Evolutionary conservation across 768 basidiomycete species (phyloP).

Genomic region (Kwoniella sp.): DNA sequence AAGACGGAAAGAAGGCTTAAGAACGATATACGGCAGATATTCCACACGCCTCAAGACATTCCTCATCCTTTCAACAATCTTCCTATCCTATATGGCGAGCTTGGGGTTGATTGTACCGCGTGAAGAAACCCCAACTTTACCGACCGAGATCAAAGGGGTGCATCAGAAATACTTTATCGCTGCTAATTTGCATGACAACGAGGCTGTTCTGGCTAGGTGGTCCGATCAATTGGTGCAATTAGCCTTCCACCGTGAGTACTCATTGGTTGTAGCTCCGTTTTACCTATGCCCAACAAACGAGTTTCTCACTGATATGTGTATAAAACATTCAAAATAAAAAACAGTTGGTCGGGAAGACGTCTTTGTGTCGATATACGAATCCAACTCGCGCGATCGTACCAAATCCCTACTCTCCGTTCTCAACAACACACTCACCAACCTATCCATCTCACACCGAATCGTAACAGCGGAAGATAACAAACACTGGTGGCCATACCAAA

Average conservation of each 20-base stretch:
- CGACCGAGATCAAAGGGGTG: neutral
- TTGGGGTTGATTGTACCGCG: slow-evolving; percentile 12
- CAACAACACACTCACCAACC: slow-evolving; percentile 37
- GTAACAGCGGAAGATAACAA: slow-evolving; percentile 47
- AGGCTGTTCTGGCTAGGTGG: slow-evolving; percentile 58
- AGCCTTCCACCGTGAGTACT: slow-evolving; percentile 28
- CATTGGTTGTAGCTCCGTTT: no score
- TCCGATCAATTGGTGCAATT: slow-evolving; percentile 53
- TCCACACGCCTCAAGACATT: slow-evolving; percentile 1
- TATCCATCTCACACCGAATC: slow-evolving; percentile 53
- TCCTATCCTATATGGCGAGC: slow-evolving; percentile 4
- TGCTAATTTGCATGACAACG: slow-evolving; percentile 59
- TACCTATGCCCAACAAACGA: no score
- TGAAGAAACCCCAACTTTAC: slow-evolving; percentile 6
- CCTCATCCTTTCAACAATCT: slow-evolving; percentile 7
- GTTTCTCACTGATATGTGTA: neutral
- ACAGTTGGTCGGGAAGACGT: slow-evolving; percentile 58
- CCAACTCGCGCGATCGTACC: slow-evolving; percentile 55
- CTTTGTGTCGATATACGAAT: slow-evolving; percentile 59
- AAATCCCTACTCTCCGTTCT: slow-evolving; percentile 53
- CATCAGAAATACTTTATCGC: slow-evolving; percentile 51
- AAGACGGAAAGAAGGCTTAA: neutral
- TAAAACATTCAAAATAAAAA: no score
- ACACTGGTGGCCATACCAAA: slow-evolving; percentile 36
- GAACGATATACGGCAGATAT: slow-evolving; percentile 7